phyloP scores from a whole-genome alignment of 257 asterid genomes.

The Solanum etuberosum region DNA sequence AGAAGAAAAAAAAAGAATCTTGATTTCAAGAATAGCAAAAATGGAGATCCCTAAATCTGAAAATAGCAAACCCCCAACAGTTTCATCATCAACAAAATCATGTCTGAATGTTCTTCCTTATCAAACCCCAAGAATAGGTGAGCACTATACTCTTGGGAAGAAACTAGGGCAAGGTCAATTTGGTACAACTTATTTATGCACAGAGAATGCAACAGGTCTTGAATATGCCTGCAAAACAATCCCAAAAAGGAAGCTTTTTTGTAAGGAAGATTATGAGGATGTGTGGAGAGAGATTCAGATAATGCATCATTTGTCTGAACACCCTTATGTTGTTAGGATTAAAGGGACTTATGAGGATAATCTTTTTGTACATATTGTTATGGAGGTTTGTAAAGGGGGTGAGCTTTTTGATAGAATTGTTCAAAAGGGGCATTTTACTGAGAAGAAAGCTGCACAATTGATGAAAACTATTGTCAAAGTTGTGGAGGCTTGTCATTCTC shows the following conservation, averaged over 20 bases:
- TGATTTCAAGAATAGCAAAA: neutral
- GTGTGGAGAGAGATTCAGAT: constrained; percentile 15
- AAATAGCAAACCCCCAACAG: neutral
- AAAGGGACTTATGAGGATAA: constrained; percentile 16
- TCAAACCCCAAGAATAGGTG: constrained; percentile 4
- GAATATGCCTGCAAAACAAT: constrained; percentile 16
- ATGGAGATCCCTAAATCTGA: neutral
- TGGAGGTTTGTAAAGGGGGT: constrained; percentile 20
- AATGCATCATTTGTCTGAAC: constrained; percentile 14
- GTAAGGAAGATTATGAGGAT: constrained; percentile 10
- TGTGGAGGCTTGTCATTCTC: constrained; percentile 11
- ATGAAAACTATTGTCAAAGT: constrained; percentile 12
- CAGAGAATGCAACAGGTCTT: constrained; percentile 2
- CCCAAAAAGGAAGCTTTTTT: neutral
- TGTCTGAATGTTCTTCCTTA: constrained; percentile 2
- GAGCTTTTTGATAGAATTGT: constrained; percentile 19
- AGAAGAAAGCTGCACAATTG: constrained; percentile 10
- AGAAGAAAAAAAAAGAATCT: neutral
- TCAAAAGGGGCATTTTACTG: constrained; percentile 15
- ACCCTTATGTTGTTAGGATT: constrained; percentile 9
- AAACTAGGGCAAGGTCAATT: constrained; percentile 17
- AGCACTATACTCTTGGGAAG: constrained; percentile 7
- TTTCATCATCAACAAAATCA: neutral
- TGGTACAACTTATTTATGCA: constrained; percentile 13
- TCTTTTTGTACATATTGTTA: constrained; percentile 10